Percentiles rank a stretch among this genome's conserved stretches.
Conservation (phyloP, 2,329 filamentous ascomycete species). For the Aspergillus novofumigatus region DNA sequence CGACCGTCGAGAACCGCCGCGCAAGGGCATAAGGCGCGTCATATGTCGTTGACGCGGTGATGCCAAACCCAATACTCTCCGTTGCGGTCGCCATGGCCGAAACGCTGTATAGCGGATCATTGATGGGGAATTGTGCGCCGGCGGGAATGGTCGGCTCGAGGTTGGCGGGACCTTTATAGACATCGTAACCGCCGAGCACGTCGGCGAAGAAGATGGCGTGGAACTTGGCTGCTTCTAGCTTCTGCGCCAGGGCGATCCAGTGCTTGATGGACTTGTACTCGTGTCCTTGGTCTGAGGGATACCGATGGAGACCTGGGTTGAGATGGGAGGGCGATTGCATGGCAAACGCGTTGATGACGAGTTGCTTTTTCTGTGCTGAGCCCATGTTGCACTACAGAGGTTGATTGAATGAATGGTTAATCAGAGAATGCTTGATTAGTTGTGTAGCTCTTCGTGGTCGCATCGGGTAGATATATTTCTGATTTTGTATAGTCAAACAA, state of each 20-base stretch:
- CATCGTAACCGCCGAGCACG: constrained; percentile 45
- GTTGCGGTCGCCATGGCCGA: constrained; percentile 47
- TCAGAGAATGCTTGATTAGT: too few species aligned
- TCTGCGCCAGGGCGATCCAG: constrained; percentile 47
- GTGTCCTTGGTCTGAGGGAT: constrained; percentile 33
- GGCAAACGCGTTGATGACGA: constrained; percentile 47
- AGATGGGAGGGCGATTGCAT: constrained; percentile 47
- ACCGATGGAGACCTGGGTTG: constrained; percentile 40
- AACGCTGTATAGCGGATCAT: constrained; percentile 40
- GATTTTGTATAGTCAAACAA: too few species aligned
- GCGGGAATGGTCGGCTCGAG: constrained; percentile 36
- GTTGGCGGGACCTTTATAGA: constrained; percentile 42
- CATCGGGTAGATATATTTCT: too few species aligned
- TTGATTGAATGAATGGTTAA: background rate
- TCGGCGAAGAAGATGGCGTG: constrained; percentile 52
- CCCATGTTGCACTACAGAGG: background rate
- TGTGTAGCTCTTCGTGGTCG: too few species aligned
- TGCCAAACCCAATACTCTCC: constrained; percentile 47
- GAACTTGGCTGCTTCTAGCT: constrained; percentile 47
- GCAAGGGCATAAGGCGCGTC: constrained; percentile 54
- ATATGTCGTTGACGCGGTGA: constrained; percentile 53
- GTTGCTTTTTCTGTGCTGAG: constrained; percentile 26
- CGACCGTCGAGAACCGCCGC: constrained; percentile 51
- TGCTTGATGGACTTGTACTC: constrained; percentile 42
- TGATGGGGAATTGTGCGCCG: constrained; percentile 42